Base-by-base conservation (phyloP, 2,329 filamentous ascomycete genomes). In the Colletotrichum siamense region DNA sequence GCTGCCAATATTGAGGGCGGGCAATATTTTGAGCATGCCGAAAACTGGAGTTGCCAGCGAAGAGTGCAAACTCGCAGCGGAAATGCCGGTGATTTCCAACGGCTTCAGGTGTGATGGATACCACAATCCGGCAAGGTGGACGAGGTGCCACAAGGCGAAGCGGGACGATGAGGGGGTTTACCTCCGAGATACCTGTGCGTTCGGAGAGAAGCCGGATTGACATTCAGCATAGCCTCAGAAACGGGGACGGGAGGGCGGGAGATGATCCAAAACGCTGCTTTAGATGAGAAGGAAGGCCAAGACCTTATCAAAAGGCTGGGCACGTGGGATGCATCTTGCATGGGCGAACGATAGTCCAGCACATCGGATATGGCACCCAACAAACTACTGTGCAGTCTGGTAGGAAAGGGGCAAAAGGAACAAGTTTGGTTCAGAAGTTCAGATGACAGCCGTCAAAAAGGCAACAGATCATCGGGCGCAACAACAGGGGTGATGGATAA, bases 191-290 rank as follows among this genome's bases (percentile, higher is more conserved):
- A 36, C 66, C 59, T 71, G 59, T 71, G 59, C 49, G n/a, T 49
- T 49, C 71, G 59, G 71, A 65, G 67, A n/a, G 66, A 65, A 61
- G 71, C 71, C 71, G 59, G 71, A 65, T 71, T 65, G 24, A 49
- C 67, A 71, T 64, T 55, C 30, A 36, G 26, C 72, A 75, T 61
- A 75, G 72, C 72, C 72, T 26, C 67, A 52, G n/a, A 13, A 71
- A 66, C 61, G 68, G 49, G 32, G 22, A 39, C 30, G 30, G 66
- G 67, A 34, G 13, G 10, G 72, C 44, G 72, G 49, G 59, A 74
- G 67, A 74, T 59, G 52, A 26, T 30, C 32, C 34, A 26, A 5
- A 26, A 18, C 15, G 26, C 57, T 59, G 44, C 44, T 34, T 71
- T 44, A 59, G 32, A 59, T 34, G 24, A 65, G 61, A 15, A 44